Conservation (phyloP, 2,329 filamentous ascomycete species). For the Fusarium hainanense region DNA sequence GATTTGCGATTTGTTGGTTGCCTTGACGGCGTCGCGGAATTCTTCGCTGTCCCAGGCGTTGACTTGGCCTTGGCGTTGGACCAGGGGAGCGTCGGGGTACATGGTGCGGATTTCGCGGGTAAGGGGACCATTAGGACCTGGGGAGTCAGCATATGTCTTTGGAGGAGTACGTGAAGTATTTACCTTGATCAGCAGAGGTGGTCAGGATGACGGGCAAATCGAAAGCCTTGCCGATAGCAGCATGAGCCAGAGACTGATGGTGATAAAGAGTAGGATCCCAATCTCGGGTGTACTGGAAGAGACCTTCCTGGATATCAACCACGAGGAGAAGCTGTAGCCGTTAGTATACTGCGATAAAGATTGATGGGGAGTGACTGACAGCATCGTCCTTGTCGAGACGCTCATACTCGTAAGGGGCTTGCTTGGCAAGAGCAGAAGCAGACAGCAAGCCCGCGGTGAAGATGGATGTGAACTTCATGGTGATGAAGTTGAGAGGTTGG, state of each 20-base stretch:
- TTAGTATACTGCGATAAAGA: neutral
- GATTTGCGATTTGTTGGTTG: conserved; percentile 74
- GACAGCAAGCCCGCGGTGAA: conserved; percentile 28
- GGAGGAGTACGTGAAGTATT: no score
- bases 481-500: neutral
- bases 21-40: conserved; percentile 73
- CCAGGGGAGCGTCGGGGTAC: conserved; percentile 74
- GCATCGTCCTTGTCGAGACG: conserved; percentile 45
- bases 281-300: conserved; percentile 66
- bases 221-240: conserved; percentile 73
- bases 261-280: conserved; percentile 73
- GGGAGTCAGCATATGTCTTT: no score
- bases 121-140: conserved; percentile 76
- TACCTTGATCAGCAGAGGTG: conserved; percentile 68
- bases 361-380: conserved; percentile 4
- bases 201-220: conserved; percentile 76
- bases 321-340: conserved; percentile 49
- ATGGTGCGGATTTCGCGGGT: conserved; percentile 75
- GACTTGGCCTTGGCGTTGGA: conserved; percentile 77
- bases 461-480: conserved; percentile 38
- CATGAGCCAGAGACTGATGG: conserved; percentile 75
- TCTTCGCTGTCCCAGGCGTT: conserved; percentile 81
- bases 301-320: conserved; percentile 53
- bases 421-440: conserved; percentile 27
- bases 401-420: conserved; percentile 37